A percentile compares a stretch with the other conserved stretches of the same genome.
phyloP scores from a whole-genome alignment of 2,329 filamentous ascomycete species.

The Zalaria sp. region DNA sequence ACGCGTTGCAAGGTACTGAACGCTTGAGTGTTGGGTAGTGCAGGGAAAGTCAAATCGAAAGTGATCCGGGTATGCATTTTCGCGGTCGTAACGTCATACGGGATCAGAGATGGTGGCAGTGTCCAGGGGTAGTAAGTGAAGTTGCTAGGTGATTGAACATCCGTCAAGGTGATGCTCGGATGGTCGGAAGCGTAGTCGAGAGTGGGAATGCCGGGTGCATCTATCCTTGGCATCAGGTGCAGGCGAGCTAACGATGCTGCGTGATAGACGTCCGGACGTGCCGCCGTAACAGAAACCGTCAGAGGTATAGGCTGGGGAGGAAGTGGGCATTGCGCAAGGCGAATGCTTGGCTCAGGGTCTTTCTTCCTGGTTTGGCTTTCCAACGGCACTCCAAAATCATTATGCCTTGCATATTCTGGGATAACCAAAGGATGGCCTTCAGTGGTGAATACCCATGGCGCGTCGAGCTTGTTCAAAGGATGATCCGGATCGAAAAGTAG shows the following conservation, averaged over 20 bases:
- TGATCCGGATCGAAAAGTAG: conserved; percentile 77
- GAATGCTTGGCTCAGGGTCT: background rate
- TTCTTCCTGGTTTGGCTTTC: background rate
- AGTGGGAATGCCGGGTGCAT: conserved; percentile 41
- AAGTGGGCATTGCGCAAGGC: conserved; percentile 42
- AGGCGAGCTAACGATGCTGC: conserved; percentile 74
- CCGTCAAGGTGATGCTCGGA: conserved; percentile 40
- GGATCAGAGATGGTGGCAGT: conserved; percentile 60
- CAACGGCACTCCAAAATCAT: background rate
- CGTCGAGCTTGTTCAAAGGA: conserved; percentile 75
- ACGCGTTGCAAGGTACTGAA: conserved; percentile 40
- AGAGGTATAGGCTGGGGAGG: conserved; percentile 47
- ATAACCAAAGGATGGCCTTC: conserved; percentile 90
- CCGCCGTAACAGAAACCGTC: conserved; percentile 64
- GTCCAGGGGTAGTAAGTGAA: conserved; percentile 92
- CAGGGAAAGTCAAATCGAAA: conserved; percentile 54
- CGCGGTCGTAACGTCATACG: conserved; percentile 62
- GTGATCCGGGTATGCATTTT: conserved; percentile 57
- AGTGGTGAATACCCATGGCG: conserved; percentile 84
- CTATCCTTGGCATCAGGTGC: conserved; percentile 51
- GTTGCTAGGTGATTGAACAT: conserved; percentile 51
- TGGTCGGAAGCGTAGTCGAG: conserved; percentile 38
- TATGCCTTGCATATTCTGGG: conserved; percentile 30
- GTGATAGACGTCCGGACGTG: conserved; percentile 72
- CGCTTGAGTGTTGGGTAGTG: conserved; percentile 32